Evolutionary conservation across 2,329 filamentous ascomycete genomes (phyloP), one percentile per base, ranked within the genome.

Genomic region (Ophiostoma populinum): DNA sequence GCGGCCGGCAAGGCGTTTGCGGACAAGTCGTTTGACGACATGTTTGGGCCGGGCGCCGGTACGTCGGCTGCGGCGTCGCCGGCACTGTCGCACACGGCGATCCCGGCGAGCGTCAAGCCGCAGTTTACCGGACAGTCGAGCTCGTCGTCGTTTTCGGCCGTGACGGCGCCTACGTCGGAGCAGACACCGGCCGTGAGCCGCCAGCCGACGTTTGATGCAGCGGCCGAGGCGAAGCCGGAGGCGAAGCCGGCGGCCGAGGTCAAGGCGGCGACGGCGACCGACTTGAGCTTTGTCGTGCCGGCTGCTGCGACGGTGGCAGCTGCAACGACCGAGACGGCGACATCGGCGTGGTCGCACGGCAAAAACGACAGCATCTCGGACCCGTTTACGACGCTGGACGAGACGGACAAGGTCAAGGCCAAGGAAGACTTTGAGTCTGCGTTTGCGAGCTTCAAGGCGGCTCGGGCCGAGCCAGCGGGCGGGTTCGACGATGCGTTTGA

Each of bases 401-500:
- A 68, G 38, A 25, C 12, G 12, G 24, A 38, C 10, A 31, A 40
- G 24, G 42, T 43, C 15, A 73, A 71, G 54, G 70, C 73, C 26
- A 83, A 83, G 57, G 75, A 80, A 33, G 82, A 90, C 46, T 90
- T 92, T 45, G 82, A 92, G 49, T 75, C 76, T 41, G 82, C 82
- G 2, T 92, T 92, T 59, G 80, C 79, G 28, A 76, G 75, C 38
- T 87, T 90, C 46, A 62, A 63, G 35, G 63, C 58, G 32, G 57
- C 41, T 11, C 42, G 40, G 13, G 34, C 41, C 4, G 36, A 37
- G 13, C 13, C 38, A 7, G 12, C 20, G 9, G 22, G 26, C 3
- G 27, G 11, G 2, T 18, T 21, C 10, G 34, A 22, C 11, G 34
- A 37, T 7, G 40, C 37, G 2, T 41, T 41, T 34, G 36, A 31